A percentile compares a stretch with the other conserved stretches of the same genome.
Evolutionary conservation across 148 eudicot genomes (phyloP).

Genomic region (Selenicereus undatus): DNA sequence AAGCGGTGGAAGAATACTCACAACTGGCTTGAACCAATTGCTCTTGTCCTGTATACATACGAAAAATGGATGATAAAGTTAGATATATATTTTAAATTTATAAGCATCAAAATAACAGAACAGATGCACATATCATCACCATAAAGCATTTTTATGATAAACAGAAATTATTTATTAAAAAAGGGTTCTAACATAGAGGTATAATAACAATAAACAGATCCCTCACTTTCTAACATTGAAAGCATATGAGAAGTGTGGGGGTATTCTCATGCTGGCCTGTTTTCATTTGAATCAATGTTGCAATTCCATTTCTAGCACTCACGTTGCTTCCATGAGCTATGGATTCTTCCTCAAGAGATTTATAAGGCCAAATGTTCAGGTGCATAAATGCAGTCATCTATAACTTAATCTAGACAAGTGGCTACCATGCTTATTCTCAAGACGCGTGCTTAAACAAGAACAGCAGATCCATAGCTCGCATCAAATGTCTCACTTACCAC

Average conservation of each 20-base stretch:
- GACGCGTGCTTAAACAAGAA: background rate
- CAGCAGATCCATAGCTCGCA: background rate
- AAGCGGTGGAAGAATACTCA: constrained; percentile 34
- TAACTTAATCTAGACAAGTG: background rate
- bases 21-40: constrained; percentile 44
- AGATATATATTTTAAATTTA: background rate
- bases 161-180: background rate
- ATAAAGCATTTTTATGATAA: background rate
- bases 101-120: background rate
- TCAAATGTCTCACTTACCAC: no score
- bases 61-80: constrained; percentile 3
- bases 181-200: background rate
- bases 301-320: background rate
- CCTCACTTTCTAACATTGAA: background rate
- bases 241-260: background rate
- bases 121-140: background rate
- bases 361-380: background rate
- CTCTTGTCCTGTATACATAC: constrained; percentile 40
- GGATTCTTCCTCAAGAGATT: background rate
- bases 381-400: background rate
- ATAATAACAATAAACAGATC: background rate
- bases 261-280: background rate
- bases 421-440: background rate
- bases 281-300: background rate
- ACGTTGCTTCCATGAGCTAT: background rate